phyloP scores from a whole-genome alignment of 148 eudicot genomes.

The Hydrangea macrophylla region DNA sequence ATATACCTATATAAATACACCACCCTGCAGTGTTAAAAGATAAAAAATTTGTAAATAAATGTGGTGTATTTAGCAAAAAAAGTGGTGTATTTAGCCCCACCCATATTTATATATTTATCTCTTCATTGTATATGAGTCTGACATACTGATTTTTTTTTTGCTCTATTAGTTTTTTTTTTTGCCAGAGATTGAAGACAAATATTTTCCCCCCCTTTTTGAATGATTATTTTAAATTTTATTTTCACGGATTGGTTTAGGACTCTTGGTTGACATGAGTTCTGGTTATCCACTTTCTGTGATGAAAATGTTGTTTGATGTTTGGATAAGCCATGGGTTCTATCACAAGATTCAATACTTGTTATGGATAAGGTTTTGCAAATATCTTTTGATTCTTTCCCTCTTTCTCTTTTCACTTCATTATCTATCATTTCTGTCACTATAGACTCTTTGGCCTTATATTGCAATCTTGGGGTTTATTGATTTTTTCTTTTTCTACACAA shows the following conservation, averaged over 20 bases:
- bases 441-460: neutral
- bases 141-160: too few species aligned
- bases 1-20: too few species aligned
- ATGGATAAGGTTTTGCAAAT: neutral
- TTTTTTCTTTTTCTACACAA: neutral
- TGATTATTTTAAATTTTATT: too few species aligned
- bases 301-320: neutral
- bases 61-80: too few species aligned
- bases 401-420: neutral
- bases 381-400: neutral
- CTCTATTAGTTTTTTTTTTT: neutral
- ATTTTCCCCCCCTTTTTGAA: too few species aligned
- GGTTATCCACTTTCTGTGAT: neutral
- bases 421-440: neutral
- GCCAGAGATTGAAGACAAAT: too few species aligned
- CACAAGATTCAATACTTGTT: neutral
- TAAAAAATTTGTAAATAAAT: too few species aligned
- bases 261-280: neutral
- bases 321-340: neutral
- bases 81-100: too few species aligned
- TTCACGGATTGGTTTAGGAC: neutral
- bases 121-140: too few species aligned
- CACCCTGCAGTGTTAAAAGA: too few species aligned
- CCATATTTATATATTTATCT: too few species aligned
- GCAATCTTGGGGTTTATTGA: neutral